Conservation (phyloP, 495 filamentous ascomycete genomes). For the Penicillium crystallinum region DNA sequence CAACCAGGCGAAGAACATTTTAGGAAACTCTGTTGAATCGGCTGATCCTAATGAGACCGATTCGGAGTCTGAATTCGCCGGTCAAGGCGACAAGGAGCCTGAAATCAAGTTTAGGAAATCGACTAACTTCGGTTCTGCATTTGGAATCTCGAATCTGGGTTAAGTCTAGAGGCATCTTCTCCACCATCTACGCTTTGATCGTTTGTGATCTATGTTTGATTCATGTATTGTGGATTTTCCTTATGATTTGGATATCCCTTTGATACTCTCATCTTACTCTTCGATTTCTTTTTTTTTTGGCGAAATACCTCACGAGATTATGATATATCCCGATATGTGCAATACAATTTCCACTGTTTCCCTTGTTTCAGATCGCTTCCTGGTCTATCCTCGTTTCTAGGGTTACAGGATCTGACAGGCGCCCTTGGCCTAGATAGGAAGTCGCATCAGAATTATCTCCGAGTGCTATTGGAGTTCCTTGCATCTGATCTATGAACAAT, state of each 20-base stretch:
- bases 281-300: conserved; percentile 3
- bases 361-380: conserved; percentile 5
- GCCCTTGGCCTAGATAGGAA: conserved; percentile 3
- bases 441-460: conserved; percentile 1
- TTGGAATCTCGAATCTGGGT: conserved; percentile 29
- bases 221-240: conserved; percentile 1
- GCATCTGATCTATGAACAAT: conserved; percentile 19
- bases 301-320: conserved; percentile 20
- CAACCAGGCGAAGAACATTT: conserved; percentile 31
- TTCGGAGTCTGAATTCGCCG: conserved; percentile 22
- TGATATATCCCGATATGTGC: conserved; percentile 20
- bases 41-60: conserved; percentile 24
- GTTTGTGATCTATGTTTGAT: conserved; percentile 14
- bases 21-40: conserved; percentile 16
- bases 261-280: background rate
- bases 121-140: conserved; percentile 58
- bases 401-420: background rate
- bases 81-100: conserved; percentile 45
- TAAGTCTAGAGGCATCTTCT: conserved; percentile 8
- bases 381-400: background rate
- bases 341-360: conserved; percentile 13
- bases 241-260: background rate
- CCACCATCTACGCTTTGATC: conserved; percentile 3
- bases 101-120: conserved; percentile 53
- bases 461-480: conserved; percentile 22